Evolutionary conservation across 805 yeast genomes (phyloP).

Genomic region (Blastobotrys peoriensis): DNA sequence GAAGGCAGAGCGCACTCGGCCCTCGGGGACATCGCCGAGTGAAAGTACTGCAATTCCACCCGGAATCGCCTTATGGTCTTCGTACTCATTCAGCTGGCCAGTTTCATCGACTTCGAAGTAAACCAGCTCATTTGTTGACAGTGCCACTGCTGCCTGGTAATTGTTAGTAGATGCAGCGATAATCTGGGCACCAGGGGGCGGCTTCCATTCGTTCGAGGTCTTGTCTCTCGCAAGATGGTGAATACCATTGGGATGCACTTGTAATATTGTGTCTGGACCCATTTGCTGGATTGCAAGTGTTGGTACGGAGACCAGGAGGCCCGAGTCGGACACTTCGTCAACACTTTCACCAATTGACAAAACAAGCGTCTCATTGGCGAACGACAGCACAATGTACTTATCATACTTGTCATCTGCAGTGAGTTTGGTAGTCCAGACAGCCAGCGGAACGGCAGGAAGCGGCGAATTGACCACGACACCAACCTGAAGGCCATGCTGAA

Average conservation of each 20-base stretch:
- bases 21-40: constrained; percentile 44
- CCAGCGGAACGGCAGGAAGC: constrained; percentile 58
- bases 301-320: constrained; percentile 47
- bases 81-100: constrained; percentile 66
- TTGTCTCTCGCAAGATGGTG: constrained; percentile 43
- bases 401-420: constrained; percentile 43
- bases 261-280: constrained; percentile 59
- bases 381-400: constrained; percentile 59
- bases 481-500: constrained; percentile 54
- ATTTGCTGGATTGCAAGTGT: constrained; percentile 68
- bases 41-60: constrained; percentile 40
- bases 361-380: constrained; percentile 62
- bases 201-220: constrained; percentile 64
- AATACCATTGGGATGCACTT: constrained; percentile 66
- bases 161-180: constrained; percentile 54
- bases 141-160: constrained; percentile 61
- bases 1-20: constrained; percentile 45
- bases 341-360: constrained; percentile 74
- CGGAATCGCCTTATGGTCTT: constrained; percentile 52
- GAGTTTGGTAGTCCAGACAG: constrained; percentile 58
- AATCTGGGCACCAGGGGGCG: constrained; percentile 71
- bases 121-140: constrained; percentile 68
- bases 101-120: constrained; percentile 74
- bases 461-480: constrained; percentile 67
- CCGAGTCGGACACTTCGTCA: constrained; percentile 65